Conservation (phyloP, 2,329 filamentous ascomycete genomes). For the Colletotrichum musicola region DNA sequence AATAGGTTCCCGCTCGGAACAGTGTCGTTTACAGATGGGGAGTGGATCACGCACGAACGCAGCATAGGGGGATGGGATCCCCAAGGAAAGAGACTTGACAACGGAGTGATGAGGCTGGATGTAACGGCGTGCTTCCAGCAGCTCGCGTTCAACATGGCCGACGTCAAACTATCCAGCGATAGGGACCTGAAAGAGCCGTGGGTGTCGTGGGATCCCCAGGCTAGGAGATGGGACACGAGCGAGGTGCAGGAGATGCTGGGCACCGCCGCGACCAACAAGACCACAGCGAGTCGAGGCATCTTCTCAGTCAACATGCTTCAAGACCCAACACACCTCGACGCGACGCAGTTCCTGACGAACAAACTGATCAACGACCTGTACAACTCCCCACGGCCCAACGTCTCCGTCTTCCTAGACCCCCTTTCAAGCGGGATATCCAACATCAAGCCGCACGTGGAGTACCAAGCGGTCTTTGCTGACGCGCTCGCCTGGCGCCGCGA, state of each 20-base stretch:
- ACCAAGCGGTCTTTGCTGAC: slow-evolving; percentile 39
- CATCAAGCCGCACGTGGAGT: slow-evolving; percentile 42
- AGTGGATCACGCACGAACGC: slow-evolving; percentile 15
- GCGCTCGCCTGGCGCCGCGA: slow-evolving; percentile 39
- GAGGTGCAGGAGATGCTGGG: slow-evolving; percentile 40
- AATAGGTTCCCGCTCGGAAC: not conserved
- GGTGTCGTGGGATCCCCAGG: slow-evolving; percentile 34
- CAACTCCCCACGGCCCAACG: slow-evolving; percentile 33
- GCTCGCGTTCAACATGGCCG: slow-evolving; percentile 36
- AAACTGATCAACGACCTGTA: slow-evolving; percentile 40
- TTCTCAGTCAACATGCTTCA: slow-evolving; percentile 35
- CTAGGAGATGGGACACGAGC: slow-evolving; percentile 31
- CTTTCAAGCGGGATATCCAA: slow-evolving; percentile 36
- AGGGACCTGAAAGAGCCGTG: slow-evolving; percentile 38
- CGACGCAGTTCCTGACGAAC: slow-evolving; percentile 38
- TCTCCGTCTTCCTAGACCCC: slow-evolving; percentile 38
- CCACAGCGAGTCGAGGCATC: slow-evolving; percentile 27
- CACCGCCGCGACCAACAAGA: not conserved
- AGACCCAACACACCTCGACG: slow-evolving; percentile 30
- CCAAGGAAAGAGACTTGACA: slow-evolving; percentile 9
- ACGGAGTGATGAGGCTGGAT: slow-evolving; percentile 34
- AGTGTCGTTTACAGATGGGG: not conserved
- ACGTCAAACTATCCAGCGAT: slow-evolving; percentile 39
- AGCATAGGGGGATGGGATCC: not conserved
- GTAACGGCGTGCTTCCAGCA: slow-evolving; percentile 41